Percentiles rank a stretch among this genome's conserved stretches.
These are phyloP conservation scores for Incumbomyces lentus DNA, from an alignment of 2,329 filamentous ascomycete species.

Conservation along the genomic window DNA sequence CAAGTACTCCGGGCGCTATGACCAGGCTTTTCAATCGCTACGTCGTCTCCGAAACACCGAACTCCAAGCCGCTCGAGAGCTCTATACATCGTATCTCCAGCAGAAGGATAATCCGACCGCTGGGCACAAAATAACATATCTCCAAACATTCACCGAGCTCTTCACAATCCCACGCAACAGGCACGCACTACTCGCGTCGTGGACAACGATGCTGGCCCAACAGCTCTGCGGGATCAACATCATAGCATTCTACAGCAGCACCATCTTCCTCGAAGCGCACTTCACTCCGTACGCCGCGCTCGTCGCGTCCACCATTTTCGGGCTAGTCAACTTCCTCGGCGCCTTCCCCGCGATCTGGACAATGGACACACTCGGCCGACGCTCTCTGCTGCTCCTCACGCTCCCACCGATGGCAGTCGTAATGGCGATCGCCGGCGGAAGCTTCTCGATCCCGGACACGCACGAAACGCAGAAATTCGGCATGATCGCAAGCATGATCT, in stretches of 20 bases:
- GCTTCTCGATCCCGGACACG: slow-evolving; percentile 28
- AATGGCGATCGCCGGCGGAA: slow-evolving; percentile 32
- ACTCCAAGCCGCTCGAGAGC: slow-evolving; percentile 46
- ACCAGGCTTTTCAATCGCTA: slow-evolving; percentile 52
- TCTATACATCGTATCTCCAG: slow-evolving; percentile 43
- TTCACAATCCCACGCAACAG: slow-evolving; percentile 25
- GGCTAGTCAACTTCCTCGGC: slow-evolving; percentile 55
- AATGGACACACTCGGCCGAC: slow-evolving; percentile 50
- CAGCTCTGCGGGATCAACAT: slow-evolving; percentile 45
- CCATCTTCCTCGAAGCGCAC: slow-evolving; percentile 44
- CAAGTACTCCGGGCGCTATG: slow-evolving; percentile 46
- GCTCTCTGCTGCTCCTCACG: slow-evolving; percentile 46
- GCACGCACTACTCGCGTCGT: slow-evolving; percentile 23
- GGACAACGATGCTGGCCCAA: slow-evolving; percentile 25
- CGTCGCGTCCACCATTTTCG: slow-evolving; percentile 49
- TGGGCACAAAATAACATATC: slow-evolving; percentile 6
- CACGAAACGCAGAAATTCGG: slow-evolving; percentile 16
- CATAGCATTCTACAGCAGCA: slow-evolving; percentile 60
- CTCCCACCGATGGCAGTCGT: slow-evolving; percentile 46
- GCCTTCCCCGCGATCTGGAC: slow-evolving; percentile 52
- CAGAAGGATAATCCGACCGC: slow-evolving; percentile 19
- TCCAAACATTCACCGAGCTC: slow-evolving; percentile 25
- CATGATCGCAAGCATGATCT: slow-evolving; percentile 19
- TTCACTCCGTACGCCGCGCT: slow-evolving; percentile 40
- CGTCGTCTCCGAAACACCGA: slow-evolving; percentile 47